phyloP scores from a whole-genome alignment of 2,329 filamentous ascomycete species.

The Karstenula rhodostoma region DNA sequence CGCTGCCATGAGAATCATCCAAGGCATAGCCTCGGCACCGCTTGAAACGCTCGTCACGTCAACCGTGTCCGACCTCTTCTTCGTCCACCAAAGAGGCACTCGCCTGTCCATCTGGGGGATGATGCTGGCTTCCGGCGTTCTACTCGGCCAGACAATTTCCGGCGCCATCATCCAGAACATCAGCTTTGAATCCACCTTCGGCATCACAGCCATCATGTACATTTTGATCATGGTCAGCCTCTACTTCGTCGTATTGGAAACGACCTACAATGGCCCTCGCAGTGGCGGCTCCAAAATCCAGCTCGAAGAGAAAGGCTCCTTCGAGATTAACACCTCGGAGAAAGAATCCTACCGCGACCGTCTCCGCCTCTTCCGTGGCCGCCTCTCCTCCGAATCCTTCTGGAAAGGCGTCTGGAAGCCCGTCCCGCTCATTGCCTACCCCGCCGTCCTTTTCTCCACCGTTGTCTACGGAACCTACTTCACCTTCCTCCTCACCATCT shows the following conservation, averaged over 20 bases:
- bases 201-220: conserved; percentile 54
- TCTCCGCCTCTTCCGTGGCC: conserved; percentile 40
- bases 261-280: conserved; percentile 45
- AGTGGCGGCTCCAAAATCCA: conserved; percentile 26
- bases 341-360: conserved; percentile 34
- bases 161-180: conserved; percentile 52
- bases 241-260: conserved; percentile 58
- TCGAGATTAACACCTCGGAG: conserved; percentile 26
- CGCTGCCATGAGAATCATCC: conserved; percentile 71
- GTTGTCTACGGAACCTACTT: conserved; percentile 89
- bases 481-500: conserved; percentile 91
- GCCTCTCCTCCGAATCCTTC: conserved; percentile 40
- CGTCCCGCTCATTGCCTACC: conserved; percentile 83
- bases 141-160: conserved; percentile 55
- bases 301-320: conserved; percentile 35
- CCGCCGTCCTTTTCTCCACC: conserved; percentile 81
- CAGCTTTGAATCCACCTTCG: conserved; percentile 54
- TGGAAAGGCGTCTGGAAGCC: conserved; percentile 58
- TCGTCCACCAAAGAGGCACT: conserved; percentile 83
- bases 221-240: conserved; percentile 52
- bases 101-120: conserved; percentile 77
- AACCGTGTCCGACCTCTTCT: conserved; percentile 89
- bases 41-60: conserved; percentile 92
- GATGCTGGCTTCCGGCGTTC: conserved; percentile 46
- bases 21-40: conserved; percentile 85